Evolutionary conservation across 106 monocot genomes (phyloP).

Genomic region (Apostasia shenzhenica): DNA sequence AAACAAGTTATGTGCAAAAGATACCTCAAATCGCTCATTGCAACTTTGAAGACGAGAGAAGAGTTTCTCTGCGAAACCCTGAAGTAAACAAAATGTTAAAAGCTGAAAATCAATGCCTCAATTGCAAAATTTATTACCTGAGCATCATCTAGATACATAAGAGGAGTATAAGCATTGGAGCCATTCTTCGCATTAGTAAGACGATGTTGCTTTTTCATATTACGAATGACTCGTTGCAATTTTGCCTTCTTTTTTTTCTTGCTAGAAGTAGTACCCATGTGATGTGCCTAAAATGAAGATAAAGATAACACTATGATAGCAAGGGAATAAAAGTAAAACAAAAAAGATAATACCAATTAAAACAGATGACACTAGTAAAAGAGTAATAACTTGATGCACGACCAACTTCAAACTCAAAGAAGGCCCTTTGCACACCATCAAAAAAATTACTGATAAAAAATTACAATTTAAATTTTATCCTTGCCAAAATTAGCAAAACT

Average conservation of each 20-base stretch:
- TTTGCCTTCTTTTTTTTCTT: constrained; percentile 99
- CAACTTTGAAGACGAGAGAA: constrained; percentile 86
- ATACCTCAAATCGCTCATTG: constrained; percentile 91
- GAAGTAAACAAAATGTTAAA: constrained; percentile 5
- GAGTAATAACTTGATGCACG: no score
- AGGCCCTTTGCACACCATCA: no score
- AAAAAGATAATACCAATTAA: no score
- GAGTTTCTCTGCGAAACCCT: constrained; percentile 89
- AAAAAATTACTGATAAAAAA: no score
- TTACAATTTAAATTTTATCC: no score
- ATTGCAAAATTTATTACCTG: constrained; percentile 44
- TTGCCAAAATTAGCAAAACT: no score
- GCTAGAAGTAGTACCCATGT: constrained; percentile 81
- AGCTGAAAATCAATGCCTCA: not conserved
- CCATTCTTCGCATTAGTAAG: constrained; percentile 41
- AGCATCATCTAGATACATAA: constrained; percentile 85
- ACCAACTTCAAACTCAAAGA: no score
- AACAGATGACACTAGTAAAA: no score
- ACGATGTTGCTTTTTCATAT: constrained; percentile 83
- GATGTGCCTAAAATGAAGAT: constrained; percentile 50
- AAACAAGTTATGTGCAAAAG: not conserved
- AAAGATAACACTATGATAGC: constrained; percentile 7
- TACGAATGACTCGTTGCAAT: constrained; percentile 74
- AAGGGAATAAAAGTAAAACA: no score
- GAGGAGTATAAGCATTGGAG: constrained; percentile 77